phyloP scores from a whole-genome alignment of 768 basidiomycete genomes.

The Sistotremastrum suecicum region DNA sequence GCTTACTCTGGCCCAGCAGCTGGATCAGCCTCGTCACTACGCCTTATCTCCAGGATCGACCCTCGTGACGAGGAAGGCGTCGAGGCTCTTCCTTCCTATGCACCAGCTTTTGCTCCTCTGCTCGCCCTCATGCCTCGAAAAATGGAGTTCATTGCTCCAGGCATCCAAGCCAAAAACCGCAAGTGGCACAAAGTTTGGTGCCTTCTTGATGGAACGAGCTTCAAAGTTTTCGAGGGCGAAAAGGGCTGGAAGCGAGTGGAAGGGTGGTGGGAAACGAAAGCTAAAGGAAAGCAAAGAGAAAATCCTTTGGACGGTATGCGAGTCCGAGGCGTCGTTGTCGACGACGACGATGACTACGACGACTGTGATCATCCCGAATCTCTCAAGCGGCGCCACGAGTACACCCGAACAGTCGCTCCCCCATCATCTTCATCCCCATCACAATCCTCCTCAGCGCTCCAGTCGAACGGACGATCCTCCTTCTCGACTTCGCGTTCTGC shows the following conservation, averaged over 20 bases:
- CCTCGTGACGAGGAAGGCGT: slow-evolving; percentile 71
- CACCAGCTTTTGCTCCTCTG: slow-evolving; percentile 61
- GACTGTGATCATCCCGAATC: slow-evolving; percentile 13
- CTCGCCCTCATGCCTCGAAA: slow-evolving; percentile 76
- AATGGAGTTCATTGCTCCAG: slow-evolving; percentile 81
- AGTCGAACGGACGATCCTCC: slow-evolving; percentile 7
- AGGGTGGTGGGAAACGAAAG: slow-evolving; percentile 64
- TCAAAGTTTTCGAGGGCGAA: slow-evolving; percentile 54
- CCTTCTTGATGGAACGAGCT: slow-evolving; percentile 84
- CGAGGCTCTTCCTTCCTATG: slow-evolving; percentile 71
- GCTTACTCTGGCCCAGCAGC: too few species aligned
- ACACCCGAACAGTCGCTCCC: slow-evolving; percentile 11
- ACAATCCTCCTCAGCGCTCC: slow-evolving; percentile 9
- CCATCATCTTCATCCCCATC: slow-evolving; percentile 7
- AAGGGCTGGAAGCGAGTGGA: slow-evolving; percentile 27
- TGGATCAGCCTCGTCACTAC: too few species aligned
- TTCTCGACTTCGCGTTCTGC: slow-evolving; percentile 5
- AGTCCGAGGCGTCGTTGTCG: slow-evolving; percentile 25
- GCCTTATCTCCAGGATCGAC: slow-evolving; percentile 13
- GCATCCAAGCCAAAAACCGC: slow-evolving; percentile 76
- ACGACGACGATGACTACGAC: slow-evolving; percentile 10
- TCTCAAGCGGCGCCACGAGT: slow-evolving; percentile 14
- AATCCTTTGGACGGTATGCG: slow-evolving; percentile 42
- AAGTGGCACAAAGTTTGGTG: slow-evolving; percentile 85
- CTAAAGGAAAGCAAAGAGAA: too few species aligned